Percentiles rank a stretch among this genome's conserved stretches.
phyloP scores from a whole-genome alignment of 257 asterid genomes.

The Eucommia ulmoides region DNA sequence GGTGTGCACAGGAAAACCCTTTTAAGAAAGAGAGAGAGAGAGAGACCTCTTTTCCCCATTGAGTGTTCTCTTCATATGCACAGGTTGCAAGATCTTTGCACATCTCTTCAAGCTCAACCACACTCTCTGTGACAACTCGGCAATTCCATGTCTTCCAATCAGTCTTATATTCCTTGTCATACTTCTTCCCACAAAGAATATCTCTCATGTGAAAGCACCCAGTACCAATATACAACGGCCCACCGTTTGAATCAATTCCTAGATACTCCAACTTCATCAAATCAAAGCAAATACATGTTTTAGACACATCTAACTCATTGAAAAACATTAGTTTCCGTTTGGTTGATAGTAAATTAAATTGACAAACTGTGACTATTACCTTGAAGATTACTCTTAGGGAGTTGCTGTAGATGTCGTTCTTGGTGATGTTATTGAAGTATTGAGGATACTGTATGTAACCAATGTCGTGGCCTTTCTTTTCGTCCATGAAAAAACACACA shows the following conservation, averaged over 20 bases:
- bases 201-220: constrained; percentile 31
- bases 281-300: no score
- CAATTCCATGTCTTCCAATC: constrained; percentile 9
- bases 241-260: constrained; percentile 20
- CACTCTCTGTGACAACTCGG: constrained; percentile 7
- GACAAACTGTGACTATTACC: no score
- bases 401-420: constrained; percentile 17
- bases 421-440: constrained; percentile 15
- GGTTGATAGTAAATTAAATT: no score
- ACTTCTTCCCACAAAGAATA: constrained; percentile 16
- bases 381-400: constrained; percentile 7
- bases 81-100: no score
- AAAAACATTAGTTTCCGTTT: no score
- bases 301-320: no score
- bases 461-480: constrained; percentile 9
- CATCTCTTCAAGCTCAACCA: constrained; percentile 5
- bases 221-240: constrained; percentile 24
- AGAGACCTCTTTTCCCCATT: constrained; percentile 28
- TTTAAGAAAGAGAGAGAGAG: not conserved
- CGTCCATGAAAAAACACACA: constrained; percentile 24
- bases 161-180: constrained; percentile 1
- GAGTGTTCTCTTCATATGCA: constrained; percentile 17
- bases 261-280: constrained; percentile 23
- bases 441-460: constrained; percentile 24
- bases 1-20: no score